Evolutionary conservation across 805 yeast species (phyloP), one percentile per base, ranked within the genome.

Genomic region (Candida taoyuanica): DNA sequence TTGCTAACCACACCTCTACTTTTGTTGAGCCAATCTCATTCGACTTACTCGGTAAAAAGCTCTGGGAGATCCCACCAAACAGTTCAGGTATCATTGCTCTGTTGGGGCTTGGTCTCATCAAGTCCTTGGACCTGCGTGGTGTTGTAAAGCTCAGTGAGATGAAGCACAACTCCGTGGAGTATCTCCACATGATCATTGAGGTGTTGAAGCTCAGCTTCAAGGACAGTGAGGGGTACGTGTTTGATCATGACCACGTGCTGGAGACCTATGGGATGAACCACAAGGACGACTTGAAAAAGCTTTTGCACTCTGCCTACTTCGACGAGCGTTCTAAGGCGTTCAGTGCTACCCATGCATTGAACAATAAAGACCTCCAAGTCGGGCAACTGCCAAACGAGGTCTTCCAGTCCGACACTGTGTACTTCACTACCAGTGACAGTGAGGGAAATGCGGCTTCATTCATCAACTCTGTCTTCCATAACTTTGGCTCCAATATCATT

Each of bases 21-120:
- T 69, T 74, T 48, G 81, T 82, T 17, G 80, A 78, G 1, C 91
- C 94, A 3, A 74, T 84, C 15, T 60, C 62, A 14, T 58, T 73
- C 37, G 69, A 72, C 24, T 68, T 77, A 39, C 63, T 72, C 33
- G 83, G 74, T 9, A 66, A 70, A 34, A 70, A 67, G 20, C 64
- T 85, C 18, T 81, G 89, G 85, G 93, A 85, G 56, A 78, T 84
- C 45, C 93, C 95, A 9, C 95, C 95, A 12, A 84, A 79, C 58
- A 86, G 91, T 4, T 86, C 85, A 37, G 94, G 94, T 7, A 59
- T 85, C 12, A 84, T 85, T 31, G 93, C 89, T 0, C 63, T 85
- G 34, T 62, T 82, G 14, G 78, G 91, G 0, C 59, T 83, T 34
- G 93, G 91, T 0, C 65, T 81, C 31, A 70, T 85, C 45, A 70